phyloP scores from a whole-genome alignment of 495 filamentous ascomycete genomes.

The Cetradonia linearis region DNA sequence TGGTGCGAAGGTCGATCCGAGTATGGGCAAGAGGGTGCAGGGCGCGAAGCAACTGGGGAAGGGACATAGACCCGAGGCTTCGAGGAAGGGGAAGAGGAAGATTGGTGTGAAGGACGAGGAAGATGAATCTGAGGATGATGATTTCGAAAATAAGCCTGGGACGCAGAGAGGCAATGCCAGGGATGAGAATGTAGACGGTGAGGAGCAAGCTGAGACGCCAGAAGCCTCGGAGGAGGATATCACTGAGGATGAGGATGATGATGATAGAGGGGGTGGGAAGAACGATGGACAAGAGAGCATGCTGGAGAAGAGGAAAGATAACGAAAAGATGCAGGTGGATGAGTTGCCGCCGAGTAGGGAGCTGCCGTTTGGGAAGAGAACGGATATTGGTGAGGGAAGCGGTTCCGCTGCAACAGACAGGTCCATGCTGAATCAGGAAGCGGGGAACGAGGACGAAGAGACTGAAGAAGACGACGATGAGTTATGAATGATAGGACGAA shows the following conservation, averaged over 20 bases:
- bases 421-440: slow-evolving; percentile 10
- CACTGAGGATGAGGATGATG: slow-evolving; percentile 23
- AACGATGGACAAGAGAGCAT: background rate
- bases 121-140: background rate
- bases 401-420: background rate
- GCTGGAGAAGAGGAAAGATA: background rate
- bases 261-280: background rate
- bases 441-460: slow-evolving; percentile 26
- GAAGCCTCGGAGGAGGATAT: slow-evolving; percentile 23
- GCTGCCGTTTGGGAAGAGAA: slow-evolving; percentile 31
- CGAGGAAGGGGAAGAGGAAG: slow-evolving; percentile 33
- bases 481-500: slow-evolving; percentile 25
- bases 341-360: slow-evolving; percentile 32
- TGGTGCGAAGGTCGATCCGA: slow-evolving; percentile 46
- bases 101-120: slow-evolving; percentile 14
- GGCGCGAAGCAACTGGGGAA: slow-evolving; percentile 32
- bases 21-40: slow-evolving; percentile 28
- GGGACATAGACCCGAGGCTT: slow-evolving; percentile 33
- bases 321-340: slow-evolving; percentile 11
- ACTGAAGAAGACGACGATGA: slow-evolving; percentile 48
- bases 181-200: slow-evolving; percentile 8
- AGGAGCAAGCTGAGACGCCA: slow-evolving; percentile 15
- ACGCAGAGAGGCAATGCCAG: slow-evolving; percentile 11
- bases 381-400: background rate
- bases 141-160: background rate